Evolutionary conservation across 1,284 basidiomycete genomes (phyloP).

Genomic region (Ganoderma multipileum): DNA sequence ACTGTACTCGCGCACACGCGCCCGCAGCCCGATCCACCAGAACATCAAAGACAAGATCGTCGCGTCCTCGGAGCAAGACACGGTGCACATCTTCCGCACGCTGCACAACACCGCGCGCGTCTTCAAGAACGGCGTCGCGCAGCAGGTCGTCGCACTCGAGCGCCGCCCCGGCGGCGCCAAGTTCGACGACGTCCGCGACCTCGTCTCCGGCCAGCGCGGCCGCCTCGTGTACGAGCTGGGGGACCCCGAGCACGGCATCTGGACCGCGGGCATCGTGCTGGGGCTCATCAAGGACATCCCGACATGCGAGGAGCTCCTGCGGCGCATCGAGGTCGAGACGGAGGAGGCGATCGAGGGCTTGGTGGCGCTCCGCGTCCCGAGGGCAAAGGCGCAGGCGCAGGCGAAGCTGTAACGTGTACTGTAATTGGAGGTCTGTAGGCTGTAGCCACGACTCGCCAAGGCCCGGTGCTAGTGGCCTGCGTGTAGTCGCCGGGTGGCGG

Average conservation of each 20-base stretch:
- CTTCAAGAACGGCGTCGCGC: slow-evolving; percentile 84
- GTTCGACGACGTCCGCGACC: slow-evolving; percentile 85
- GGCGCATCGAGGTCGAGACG: slow-evolving; percentile 79
- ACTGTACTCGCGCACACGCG: background rate
- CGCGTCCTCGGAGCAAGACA: slow-evolving; percentile 81
- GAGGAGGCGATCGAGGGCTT: slow-evolving; percentile 73
- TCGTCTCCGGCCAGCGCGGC: slow-evolving; percentile 85
- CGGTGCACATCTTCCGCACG: slow-evolving; percentile 90
- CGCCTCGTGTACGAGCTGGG: slow-evolving; percentile 85
- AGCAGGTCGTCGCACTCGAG: slow-evolving; percentile 87
- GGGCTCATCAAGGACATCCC: slow-evolving; percentile 91
- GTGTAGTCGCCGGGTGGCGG: background rate
- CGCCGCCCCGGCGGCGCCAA: slow-evolving; percentile 83
- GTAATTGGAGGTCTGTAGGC: too few relatives aligned
- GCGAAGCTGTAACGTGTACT: slow-evolving; percentile 3
- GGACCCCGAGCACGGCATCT: slow-evolving; percentile 88
- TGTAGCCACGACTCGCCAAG: background rate
- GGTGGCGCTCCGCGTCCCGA: slow-evolving; percentile 43
- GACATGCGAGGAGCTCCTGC: slow-evolving; percentile 79
- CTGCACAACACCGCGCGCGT: slow-evolving; percentile 89
- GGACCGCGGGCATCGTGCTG: slow-evolving; percentile 81
- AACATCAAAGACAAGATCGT: slow-evolving; percentile 94
- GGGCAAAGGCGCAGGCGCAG: slow-evolving; percentile 56
- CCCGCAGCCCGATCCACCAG: slow-evolving; percentile 79
- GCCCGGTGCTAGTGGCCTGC: background rate